Percentiles rank a stretch among this genome's conserved stretches.
These are phyloP conservation scores for Aquilaria agallochum DNA, from an alignment of 441 rosid genomes.

Conservation along the genomic window DNA sequence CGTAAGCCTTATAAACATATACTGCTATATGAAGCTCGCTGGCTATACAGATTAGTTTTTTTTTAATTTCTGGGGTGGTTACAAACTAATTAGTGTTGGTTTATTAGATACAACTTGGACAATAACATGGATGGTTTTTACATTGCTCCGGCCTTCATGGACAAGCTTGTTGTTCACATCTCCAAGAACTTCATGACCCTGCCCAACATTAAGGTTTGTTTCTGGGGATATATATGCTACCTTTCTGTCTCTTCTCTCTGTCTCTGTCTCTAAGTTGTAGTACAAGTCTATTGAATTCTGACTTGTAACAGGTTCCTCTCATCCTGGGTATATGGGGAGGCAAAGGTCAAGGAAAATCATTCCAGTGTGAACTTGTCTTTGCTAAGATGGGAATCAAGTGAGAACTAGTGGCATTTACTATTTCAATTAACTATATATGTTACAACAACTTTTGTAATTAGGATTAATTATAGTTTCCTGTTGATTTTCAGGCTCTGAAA, in stretches of 20 bases:
- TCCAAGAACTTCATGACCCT: constrained; percentile 84
- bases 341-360: constrained; percentile 91
- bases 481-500: no score
- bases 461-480: no score
- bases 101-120: constrained; percentile 56
- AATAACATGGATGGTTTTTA: constrained; percentile 74
- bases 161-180: constrained; percentile 87
- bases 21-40: neutral
- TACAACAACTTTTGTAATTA: no score
- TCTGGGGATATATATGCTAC: no score
- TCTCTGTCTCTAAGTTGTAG: neutral
- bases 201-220: constrained; percentile 74
- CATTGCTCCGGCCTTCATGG: constrained; percentile 95
- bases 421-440: no score
- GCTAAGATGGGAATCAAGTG: constrained; percentile 94
- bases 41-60: no score
- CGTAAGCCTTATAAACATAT: constrained; percentile 30
- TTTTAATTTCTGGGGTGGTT: no score
- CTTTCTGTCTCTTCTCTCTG: no score
- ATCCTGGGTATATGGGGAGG: constrained; percentile 97
- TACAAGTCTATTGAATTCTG: neutral
- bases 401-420: no score
- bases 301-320: constrained; percentile 54
- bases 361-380: constrained; percentile 91
- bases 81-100: neutral